phyloP scores from a whole-genome alignment of 352 stramenopile genomes.

The Globisporangium rhizosaccharum region DNA sequence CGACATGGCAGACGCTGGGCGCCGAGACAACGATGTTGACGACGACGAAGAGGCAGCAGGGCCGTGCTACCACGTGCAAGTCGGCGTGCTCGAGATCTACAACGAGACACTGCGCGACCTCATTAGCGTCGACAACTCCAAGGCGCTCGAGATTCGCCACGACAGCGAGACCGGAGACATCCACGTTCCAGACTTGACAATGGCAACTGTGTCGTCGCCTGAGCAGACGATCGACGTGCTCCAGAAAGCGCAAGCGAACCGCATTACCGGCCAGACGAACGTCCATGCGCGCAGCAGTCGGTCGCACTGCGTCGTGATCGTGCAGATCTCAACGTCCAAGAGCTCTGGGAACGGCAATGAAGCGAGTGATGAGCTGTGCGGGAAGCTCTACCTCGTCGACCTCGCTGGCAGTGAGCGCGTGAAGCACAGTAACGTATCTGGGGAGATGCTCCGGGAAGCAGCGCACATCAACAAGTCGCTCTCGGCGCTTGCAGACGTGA shows the following conservation, averaged over 20 bases:
- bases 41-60: conserved; percentile 2
- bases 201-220: conserved; percentile 56
- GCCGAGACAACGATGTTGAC: background rate
- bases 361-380: conserved; percentile 49
- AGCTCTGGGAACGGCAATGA: conserved; percentile 25
- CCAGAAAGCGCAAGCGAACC: conserved; percentile 60
- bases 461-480: conserved; percentile 89
- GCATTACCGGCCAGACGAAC: conserved; percentile 82
- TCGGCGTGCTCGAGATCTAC: conserved; percentile 97
- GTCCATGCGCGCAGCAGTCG: conserved; percentile 89
- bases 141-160: conserved; percentile 69
- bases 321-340: conserved; percentile 78
- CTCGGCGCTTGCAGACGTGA: conserved; percentile 90
- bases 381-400: conserved; percentile 92
- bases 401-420: conserved; percentile 90
- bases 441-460: conserved; percentile 76
- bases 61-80: conserved; percentile 56
- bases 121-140: conserved; percentile 59
- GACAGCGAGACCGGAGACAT: conserved; percentile 66
- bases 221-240: conserved; percentile 70
- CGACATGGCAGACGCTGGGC: conserved; percentile 1
- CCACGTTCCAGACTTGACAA: conserved; percentile 63
- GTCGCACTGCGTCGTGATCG: conserved; percentile 90
- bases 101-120: conserved; percentile 92
- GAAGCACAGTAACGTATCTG: conserved; percentile 87